These are phyloP conservation scores for Arabidopsis thaliana DNA, from an alignment of 345 rosid species.

Conservation along the genomic window DNA sequence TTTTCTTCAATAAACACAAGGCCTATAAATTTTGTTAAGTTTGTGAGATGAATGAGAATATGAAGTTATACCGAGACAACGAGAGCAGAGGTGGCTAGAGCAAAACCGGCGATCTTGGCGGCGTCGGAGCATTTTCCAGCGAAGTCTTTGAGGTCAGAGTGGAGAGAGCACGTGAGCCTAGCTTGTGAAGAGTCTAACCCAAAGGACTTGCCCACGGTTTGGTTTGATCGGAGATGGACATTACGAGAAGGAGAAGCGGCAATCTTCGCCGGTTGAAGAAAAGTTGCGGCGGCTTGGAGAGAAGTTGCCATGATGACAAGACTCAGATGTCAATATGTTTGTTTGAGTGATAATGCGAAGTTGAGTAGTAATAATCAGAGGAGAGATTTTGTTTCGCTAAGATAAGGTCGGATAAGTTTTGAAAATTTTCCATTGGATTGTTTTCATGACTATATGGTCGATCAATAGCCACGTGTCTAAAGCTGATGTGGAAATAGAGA, in stretches of 20 bases:
- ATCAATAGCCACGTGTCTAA: conserved; percentile 61
- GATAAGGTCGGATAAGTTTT: conserved; percentile 58
- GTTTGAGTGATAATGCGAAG: conserved; percentile 14
- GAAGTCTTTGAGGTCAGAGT: conserved; percentile 67
- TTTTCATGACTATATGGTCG: conserved; percentile 48
- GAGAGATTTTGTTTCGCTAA: conserved; percentile 36
- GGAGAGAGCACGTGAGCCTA: conserved; percentile 75
- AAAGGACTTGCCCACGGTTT: conserved; percentile 57
- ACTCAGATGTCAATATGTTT: conserved; percentile 31
- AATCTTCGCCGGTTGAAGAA: conserved; percentile 76
- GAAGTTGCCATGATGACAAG: conserved; percentile 71
- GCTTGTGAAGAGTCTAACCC: conserved; percentile 58
- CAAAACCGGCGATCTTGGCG: conserved; percentile 76
- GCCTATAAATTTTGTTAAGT: neutral
- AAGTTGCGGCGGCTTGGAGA: conserved; percentile 83
- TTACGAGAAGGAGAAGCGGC: conserved; percentile 48
- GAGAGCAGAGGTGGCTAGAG: conserved; percentile 93
- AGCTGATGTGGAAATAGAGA: conserved; percentile 40
- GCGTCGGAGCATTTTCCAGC: conserved; percentile 70
- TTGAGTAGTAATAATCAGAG: conserved; percentile 32
- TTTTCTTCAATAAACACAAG: neutral
- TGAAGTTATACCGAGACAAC: conserved; percentile 68
- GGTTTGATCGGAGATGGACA: conserved; percentile 60
- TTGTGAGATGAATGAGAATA: neutral
- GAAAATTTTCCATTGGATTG: conserved; percentile 2